Evolutionary conservation across 257 asterid genomes (phyloP).

Genomic region (Datura wrightii): DNA sequence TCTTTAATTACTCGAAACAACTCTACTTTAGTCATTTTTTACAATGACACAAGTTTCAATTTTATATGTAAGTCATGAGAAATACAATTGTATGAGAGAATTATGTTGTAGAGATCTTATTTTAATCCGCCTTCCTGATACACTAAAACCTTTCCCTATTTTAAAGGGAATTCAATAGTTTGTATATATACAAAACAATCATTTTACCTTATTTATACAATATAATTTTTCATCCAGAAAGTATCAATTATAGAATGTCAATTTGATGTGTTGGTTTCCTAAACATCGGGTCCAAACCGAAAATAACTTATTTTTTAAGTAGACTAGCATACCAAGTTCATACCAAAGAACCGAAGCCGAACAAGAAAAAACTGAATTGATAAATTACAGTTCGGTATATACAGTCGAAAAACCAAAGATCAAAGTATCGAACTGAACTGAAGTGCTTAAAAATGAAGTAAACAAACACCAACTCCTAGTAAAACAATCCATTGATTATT

Average conservation of each 20-base stretch:
- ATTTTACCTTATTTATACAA: not conserved
- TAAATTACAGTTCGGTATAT: not conserved
- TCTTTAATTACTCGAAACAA: not conserved
- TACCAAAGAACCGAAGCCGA: not conserved
- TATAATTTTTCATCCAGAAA: not conserved
- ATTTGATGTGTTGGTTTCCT: not conserved
- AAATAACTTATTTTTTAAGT: not conserved
- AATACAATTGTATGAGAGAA: no score
- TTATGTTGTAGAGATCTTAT: no score
- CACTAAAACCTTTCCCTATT: not conserved
- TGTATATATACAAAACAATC: not conserved
- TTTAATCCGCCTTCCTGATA: no score
- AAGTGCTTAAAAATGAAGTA: no score
- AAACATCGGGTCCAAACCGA: not conserved
- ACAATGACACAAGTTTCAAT: not conserved
- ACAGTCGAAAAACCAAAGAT: not conserved
- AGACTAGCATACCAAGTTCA: not conserved
- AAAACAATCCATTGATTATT: not conserved
- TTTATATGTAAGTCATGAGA: conserved; percentile 16
- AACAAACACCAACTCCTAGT: not conserved
- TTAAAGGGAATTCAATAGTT: not conserved
- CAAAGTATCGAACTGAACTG: not conserved
- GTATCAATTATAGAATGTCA: not conserved
- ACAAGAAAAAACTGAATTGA: not conserved
- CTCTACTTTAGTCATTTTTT: not conserved